A percentile compares a stretch with the other conserved stretches of the same genome.
Conservation (phyloP, 257 asterid species). For the Penstemon davidsonii region DNA sequence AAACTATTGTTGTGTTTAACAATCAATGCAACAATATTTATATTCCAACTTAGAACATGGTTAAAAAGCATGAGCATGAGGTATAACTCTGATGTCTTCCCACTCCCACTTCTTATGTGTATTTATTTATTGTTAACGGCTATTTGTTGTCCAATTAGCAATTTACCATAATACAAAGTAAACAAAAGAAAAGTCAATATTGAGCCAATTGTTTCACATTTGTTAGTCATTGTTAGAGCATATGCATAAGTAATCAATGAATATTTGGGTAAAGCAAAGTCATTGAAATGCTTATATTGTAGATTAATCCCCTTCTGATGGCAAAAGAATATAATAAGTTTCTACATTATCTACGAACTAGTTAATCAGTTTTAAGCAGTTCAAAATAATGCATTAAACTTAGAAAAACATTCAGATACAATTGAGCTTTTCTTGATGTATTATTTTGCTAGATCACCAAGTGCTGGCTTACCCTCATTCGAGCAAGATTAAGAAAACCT, state of each 20-base stretch:
- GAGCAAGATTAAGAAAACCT: slow-evolving; percentile 8
- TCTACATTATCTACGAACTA: slow-evolving; percentile 1
- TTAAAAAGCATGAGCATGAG: slow-evolving; percentile 13
- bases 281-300: background rate
- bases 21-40: slow-evolving; percentile 6
- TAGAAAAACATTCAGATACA: background rate
- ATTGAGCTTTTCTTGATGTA: background rate
- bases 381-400: background rate
- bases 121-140: slow-evolving; percentile 3
- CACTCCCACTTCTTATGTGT: slow-evolving; percentile 5
- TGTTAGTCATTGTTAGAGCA: background rate
- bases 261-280: background rate
- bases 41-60: background rate
- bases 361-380: slow-evolving; percentile 5
- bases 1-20: background rate
- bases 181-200: background rate
- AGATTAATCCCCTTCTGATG: background rate
- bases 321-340: background rate
- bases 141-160: background rate
- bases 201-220: background rate
- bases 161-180: too few relatives aligned
- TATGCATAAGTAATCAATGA: background rate
- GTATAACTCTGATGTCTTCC: background rate
- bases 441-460: slow-evolving; percentile 14
- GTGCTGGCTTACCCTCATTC: slow-evolving; percentile 2